Percentiles rank a stretch among this genome's conserved stretches.
Evolutionary conservation across 768 basidiomycete genomes (phyloP).

Genomic region (Pleurotus salmoneostramineus): DNA sequence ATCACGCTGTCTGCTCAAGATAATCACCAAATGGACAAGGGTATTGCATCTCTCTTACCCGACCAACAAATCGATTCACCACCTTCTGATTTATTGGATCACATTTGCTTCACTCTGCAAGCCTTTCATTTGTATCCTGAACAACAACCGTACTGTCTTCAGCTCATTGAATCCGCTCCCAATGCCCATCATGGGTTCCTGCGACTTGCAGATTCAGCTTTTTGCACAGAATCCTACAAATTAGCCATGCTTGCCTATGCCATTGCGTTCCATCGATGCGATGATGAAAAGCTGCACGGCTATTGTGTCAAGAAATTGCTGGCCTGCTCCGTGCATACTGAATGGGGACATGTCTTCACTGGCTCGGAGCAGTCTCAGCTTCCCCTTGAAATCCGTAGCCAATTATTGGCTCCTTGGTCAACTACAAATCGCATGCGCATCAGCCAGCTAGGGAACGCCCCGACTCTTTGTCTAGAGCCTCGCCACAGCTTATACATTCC

Average conservation of each 20-base stretch:
- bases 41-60: slow-evolving; percentile 39
- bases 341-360: slow-evolving; percentile 46
- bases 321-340: slow-evolving; percentile 41
- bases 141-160: slow-evolving; percentile 27
- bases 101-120: slow-evolving; percentile 42
- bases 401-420: slow-evolving; percentile 41
- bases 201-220: slow-evolving; percentile 43
- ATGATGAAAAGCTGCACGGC: slow-evolving; percentile 28
- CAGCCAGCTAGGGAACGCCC: slow-evolving; percentile 24
- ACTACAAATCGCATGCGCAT: slow-evolving; percentile 26
- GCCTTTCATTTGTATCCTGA: slow-evolving; percentile 27
- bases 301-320: slow-evolving; percentile 45
- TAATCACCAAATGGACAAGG: slow-evolving; percentile 43
- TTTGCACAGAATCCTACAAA: slow-evolving; percentile 30
- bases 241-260: slow-evolving; percentile 55
- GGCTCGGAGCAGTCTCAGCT: slow-evolving; percentile 37
- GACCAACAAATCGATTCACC: slow-evolving; percentile 25
- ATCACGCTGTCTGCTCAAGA: slow-evolving; percentile 42
- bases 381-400: slow-evolving; percentile 22
- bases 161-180: slow-evolving; percentile 26
- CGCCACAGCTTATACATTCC: slow-evolving; percentile 39
- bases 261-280: slow-evolving; percentile 35
- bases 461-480: slow-evolving; percentile 36
- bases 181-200: slow-evolving; percentile 43
- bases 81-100: slow-evolving; percentile 35